Conservation (phyloP, 2,329 filamentous ascomycete species). For the Epichloe aotearoae region DNA sequence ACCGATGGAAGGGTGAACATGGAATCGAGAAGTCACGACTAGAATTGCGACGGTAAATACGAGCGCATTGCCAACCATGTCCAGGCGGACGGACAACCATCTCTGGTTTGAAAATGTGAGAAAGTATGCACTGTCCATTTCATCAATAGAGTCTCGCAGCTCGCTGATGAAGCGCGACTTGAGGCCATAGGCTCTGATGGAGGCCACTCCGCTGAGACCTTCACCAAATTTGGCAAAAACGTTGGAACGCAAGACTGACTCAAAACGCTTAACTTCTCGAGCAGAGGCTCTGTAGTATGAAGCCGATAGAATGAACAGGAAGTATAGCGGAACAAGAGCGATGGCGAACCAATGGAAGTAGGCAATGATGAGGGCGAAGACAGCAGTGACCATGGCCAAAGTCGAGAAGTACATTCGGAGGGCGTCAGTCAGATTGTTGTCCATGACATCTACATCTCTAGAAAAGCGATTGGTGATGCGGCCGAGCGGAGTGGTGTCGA, state of each 20-base stretch:
- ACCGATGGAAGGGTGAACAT: slow-evolving; percentile 68
- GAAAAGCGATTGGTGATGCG: slow-evolving; percentile 95
- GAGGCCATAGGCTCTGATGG: slow-evolving; percentile 80
- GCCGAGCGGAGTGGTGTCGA: slow-evolving; percentile 90
- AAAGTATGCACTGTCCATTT: slow-evolving; percentile 91
- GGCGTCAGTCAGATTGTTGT: slow-evolving; percentile 78
- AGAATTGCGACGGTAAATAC: slow-evolving; percentile 83
- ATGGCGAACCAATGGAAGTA: slow-evolving; percentile 81
- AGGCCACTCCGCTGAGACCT: slow-evolving; percentile 69
- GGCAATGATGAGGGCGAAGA: slow-evolving; percentile 85
- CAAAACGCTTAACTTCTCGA: slow-evolving; percentile 87
- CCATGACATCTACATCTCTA: slow-evolving; percentile 91
- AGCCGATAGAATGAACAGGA: slow-evolving; percentile 70
- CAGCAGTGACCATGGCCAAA: slow-evolving; percentile 64
- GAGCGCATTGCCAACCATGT: slow-evolving; percentile 68
- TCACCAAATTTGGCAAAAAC: slow-evolving; percentile 91
- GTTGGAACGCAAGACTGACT: slow-evolving; percentile 72
- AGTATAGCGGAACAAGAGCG: slow-evolving; percentile 48
- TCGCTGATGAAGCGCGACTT: slow-evolving; percentile 59
- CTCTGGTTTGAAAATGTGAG: slow-evolving; percentile 91
- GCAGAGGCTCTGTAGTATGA: slow-evolving; percentile 85
- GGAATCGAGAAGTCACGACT: slow-evolving; percentile 82
- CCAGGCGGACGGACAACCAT: slow-evolving; percentile 78
- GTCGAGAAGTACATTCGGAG: slow-evolving; percentile 90
- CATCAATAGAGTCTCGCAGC: slow-evolving; percentile 62